Evolutionary conservation across 73 alveolate genomes (phyloP).

Genomic region (Tetrahymena malaccensis): DNA sequence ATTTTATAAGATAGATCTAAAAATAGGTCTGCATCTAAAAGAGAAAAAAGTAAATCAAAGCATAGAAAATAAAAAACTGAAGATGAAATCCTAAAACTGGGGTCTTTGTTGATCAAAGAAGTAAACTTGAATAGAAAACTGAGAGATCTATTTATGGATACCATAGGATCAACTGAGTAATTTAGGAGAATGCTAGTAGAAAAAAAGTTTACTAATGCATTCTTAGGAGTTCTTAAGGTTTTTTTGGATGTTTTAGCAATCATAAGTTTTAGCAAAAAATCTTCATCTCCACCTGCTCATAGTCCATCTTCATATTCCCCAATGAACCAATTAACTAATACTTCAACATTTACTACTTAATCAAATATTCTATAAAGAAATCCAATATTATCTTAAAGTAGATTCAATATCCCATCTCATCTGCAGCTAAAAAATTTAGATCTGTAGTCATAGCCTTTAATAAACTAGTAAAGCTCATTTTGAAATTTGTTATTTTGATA

Average conservation of each 20-base stretch:
- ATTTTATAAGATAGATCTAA: neutral
- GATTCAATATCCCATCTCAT: neutral
- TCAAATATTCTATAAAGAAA: neutral
- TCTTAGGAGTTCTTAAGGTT: neutral
- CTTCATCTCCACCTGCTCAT: neutral
- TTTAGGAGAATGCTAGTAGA: neutral
- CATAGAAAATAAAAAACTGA: neutral
- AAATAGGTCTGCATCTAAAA: neutral
- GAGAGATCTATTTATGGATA: neutral
- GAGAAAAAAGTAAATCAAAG: neutral
- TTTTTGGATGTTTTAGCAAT: neutral
- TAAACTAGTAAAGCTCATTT: neutral
- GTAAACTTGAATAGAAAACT: neutral
- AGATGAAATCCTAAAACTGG: neutral
- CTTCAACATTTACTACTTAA: neutral
- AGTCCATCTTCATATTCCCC: neutral
- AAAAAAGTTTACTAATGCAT: neutral
- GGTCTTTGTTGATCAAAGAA: neutral
- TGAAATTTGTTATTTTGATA: neutral
- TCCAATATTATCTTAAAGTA: neutral
- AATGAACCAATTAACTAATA: neutral
- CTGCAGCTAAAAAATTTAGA: neutral
- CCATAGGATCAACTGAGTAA: neutral
- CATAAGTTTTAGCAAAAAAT: neutral
- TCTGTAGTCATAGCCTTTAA: neutral